Percentiles rank a stretch among this genome's conserved stretches.
phyloP scores from a whole-genome alignment of 306 rosid genomes.

The Cicer yamashitae region DNA sequence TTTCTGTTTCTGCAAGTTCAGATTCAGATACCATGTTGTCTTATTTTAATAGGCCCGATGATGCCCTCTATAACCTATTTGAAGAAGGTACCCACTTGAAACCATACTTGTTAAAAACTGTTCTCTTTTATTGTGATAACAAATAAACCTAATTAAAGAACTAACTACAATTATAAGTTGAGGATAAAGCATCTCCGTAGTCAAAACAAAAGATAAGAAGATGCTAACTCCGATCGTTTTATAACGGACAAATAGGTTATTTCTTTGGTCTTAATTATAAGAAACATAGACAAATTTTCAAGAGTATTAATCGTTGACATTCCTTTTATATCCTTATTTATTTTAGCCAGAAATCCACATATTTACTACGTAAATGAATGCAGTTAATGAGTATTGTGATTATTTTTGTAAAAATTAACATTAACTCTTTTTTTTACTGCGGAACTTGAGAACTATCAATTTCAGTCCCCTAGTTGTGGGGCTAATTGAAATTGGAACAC shows the following conservation, averaged over 20 bases:
- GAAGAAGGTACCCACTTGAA: constrained; percentile 43
- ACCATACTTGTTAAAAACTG: not conserved
- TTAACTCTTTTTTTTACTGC: not conserved
- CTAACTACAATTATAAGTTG: not conserved
- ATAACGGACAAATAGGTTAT: not conserved
- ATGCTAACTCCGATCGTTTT: not conserved
- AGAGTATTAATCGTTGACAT: not conserved
- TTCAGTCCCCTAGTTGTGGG: constrained; percentile 3
- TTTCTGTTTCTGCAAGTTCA: constrained; percentile 11
- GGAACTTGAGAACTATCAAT: not conserved
- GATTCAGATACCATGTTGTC: constrained; percentile 14
- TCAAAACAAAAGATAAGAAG: constrained; percentile 19
- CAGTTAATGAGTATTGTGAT: not conserved
- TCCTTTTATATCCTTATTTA: not conserved
- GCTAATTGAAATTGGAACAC: not conserved
- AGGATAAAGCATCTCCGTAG: not conserved
- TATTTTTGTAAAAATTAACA: not conserved
- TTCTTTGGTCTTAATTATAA: not conserved
- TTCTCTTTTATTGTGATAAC: constrained; percentile 4
- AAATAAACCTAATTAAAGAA: constrained; percentile 8
- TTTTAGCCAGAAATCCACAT: not conserved
- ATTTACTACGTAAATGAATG: not conserved
- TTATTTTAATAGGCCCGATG: constrained; percentile 9
- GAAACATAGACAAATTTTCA: not conserved
- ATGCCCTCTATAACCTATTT: constrained; percentile 12